These are phyloP conservation scores for Periconia sp. DNA, from an alignment of 2,329 filamentous ascomycete genomes.

Conservation along the genomic window DNA sequence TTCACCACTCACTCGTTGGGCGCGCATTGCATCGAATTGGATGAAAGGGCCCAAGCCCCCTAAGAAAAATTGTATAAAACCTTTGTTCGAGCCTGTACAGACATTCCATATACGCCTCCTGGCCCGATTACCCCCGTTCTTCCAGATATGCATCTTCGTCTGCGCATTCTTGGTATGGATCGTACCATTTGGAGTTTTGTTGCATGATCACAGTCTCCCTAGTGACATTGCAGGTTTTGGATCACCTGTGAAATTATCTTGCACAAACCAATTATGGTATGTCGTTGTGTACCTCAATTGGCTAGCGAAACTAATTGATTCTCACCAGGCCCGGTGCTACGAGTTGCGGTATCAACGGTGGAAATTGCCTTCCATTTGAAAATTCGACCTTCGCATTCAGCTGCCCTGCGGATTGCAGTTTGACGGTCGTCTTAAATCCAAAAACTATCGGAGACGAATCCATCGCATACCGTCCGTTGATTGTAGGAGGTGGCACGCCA, in stretches of 20 bases:
- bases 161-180: slow-evolving; percentile 67
- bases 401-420: slow-evolving; percentile 58
- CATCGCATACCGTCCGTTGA: slow-evolving; percentile 64
- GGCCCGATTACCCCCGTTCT: slow-evolving; percentile 58
- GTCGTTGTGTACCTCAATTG: neutral
- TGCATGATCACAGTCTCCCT: slow-evolving; percentile 60
- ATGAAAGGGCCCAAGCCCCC: slow-evolving; percentile 49
- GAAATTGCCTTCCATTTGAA: slow-evolving; percentile 58
- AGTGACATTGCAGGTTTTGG: slow-evolving; percentile 69
- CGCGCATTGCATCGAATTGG: slow-evolving; percentile 42
- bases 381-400: slow-evolving; percentile 56
- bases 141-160: slow-evolving; percentile 59
- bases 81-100: slow-evolving; percentile 66
- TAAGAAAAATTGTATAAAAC: slow-evolving; percentile 45
- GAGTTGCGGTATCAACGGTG: slow-evolving; percentile 56
- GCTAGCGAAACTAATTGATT: slow-evolving; percentile 8
- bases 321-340: slow-evolving; percentile 26
- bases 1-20: slow-evolving; percentile 15
- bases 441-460: slow-evolving; percentile 60
- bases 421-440: slow-evolving; percentile 52
- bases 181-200: slow-evolving; percentile 66
- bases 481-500: slow-evolving; percentile 67
- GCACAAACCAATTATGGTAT: slow-evolving; percentile 69
- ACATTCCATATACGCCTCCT: slow-evolving; percentile 64
- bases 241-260: slow-evolving; percentile 65